Evolutionary conservation across 306 rosid genomes (phyloP).

Genomic region (Citrullus colocynthis): DNA sequence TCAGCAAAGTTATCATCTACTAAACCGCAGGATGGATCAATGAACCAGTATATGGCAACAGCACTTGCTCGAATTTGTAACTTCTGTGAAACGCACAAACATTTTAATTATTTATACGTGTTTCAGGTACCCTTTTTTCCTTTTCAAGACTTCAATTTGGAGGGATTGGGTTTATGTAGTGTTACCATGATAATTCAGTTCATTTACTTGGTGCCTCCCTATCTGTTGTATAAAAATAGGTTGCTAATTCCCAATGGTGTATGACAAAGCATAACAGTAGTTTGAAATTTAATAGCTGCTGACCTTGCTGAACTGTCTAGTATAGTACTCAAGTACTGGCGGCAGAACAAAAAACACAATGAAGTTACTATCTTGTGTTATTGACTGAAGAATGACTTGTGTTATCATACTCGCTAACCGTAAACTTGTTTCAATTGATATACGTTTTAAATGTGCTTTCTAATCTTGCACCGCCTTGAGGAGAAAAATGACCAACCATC

Average conservation of each 20-base stretch:
- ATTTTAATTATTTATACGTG: slow-evolving; percentile 73
- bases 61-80: slow-evolving; percentile 80
- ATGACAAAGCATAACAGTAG: neutral
- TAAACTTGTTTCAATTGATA: neutral
- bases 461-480: neutral
- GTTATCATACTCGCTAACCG: neutral
- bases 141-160: neutral
- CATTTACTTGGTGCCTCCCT: neutral
- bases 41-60: slow-evolving; percentile 44
- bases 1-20: slow-evolving; percentile 59
- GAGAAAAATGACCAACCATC: neutral
- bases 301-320: neutral
- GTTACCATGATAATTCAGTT: neutral
- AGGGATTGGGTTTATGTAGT: neutral
- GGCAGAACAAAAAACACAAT: neutral
- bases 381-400: neutral
- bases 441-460: neutral
- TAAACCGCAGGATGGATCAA: slow-evolving; percentile 36
- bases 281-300: neutral
- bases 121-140: slow-evolving; percentile 58
- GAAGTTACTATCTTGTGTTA: neutral
- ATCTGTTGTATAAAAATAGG: neutral
- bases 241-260: neutral
- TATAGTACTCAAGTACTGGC: neutral
- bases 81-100: slow-evolving; percentile 78